These are phyloP conservation scores for Penicillium riverlandense DNA, from an alignment of 495 filamentous ascomycete species.

Conservation along the genomic window DNA sequence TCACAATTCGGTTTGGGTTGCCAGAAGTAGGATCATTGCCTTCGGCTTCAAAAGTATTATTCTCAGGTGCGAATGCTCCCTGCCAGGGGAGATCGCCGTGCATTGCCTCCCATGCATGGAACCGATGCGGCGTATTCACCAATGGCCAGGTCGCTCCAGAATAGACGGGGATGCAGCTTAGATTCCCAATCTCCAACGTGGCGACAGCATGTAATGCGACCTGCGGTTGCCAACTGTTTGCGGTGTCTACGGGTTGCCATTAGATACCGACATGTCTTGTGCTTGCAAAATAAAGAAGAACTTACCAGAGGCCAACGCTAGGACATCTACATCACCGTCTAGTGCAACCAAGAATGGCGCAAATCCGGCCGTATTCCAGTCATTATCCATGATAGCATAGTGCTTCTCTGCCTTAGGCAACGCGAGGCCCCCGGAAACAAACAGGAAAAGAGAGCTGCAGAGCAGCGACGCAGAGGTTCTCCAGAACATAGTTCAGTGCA, in stretches of 20 bases:
- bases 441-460: conserved; percentile 8
- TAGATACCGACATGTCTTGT: neutral
- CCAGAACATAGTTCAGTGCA: conserved; percentile 5
- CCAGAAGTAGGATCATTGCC: conserved; percentile 27
- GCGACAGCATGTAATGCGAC: conserved; percentile 23
- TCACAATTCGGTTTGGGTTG: conserved; percentile 23
- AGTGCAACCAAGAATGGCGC: conserved; percentile 25
- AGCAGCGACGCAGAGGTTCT: conserved; percentile 9
- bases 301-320: conserved; percentile 21
- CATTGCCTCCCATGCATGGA: conserved; percentile 25
- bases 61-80: conserved; percentile 26
- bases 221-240: conserved; percentile 26
- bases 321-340: conserved; percentile 18
- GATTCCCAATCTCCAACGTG: conserved; percentile 22
- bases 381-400: conserved; percentile 27
- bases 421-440: conserved; percentile 6
- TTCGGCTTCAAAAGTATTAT: conserved; percentile 15
- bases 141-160: conserved; percentile 24
- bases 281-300: neutral
- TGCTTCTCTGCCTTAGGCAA: conserved; percentile 9
- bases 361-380: conserved; percentile 26
- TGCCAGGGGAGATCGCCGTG: conserved; percentile 28
- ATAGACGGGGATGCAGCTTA: conserved; percentile 28
- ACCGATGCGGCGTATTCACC: conserved; percentile 23
- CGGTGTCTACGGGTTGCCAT: conserved; percentile 14